Conservation (phyloP, 2,329 filamentous ascomycete species). For the Aciculosporium take region DNA sequence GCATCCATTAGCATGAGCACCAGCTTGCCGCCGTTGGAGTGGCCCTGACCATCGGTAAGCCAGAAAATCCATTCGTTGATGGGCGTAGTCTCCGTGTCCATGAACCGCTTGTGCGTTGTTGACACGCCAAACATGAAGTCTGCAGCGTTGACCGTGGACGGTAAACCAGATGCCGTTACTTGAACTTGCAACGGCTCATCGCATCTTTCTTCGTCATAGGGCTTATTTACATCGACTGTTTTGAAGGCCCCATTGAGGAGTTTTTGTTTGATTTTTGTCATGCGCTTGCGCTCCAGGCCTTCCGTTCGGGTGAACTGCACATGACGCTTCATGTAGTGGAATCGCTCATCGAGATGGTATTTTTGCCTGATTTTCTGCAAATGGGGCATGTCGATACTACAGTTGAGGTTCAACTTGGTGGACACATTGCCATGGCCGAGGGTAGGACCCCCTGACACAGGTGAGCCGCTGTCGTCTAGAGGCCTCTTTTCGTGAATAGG, state of each 20-base stretch:
- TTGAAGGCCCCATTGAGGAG: slow-evolving; percentile 35
- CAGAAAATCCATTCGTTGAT: slow-evolving; percentile 47
- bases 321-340: slow-evolving; percentile 43
- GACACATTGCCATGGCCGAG: slow-evolving; percentile 7
- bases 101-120: slow-evolving; percentile 41
- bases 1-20: slow-evolving; percentile 40
- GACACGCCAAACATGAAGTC: slow-evolving; percentile 47
- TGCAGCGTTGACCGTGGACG: slow-evolving; percentile 36
- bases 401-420: slow-evolving; percentile 28
- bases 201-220: slow-evolving; percentile 28
- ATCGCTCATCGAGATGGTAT: slow-evolving; percentile 33
- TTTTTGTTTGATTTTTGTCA: slow-evolving; percentile 34
- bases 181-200: slow-evolving; percentile 34
- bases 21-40: slow-evolving; percentile 42
- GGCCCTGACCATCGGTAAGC: slow-evolving; percentile 41
- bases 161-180: slow-evolving; percentile 35
- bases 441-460: slow-evolving; percentile 8
- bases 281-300: slow-evolving; percentile 33
- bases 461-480: slow-evolving; percentile 12
- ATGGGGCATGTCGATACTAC: slow-evolving; percentile 32
- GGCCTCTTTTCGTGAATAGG: slow-evolving; percentile 17
- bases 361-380: slow-evolving; percentile 30
- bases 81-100: slow-evolving; percentile 34
- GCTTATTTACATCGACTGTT: slow-evolving; percentile 31
- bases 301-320: slow-evolving; percentile 33